Base-by-base conservation (phyloP, 768 basidiomycete species). In the Boletellus emodensis region DNA sequence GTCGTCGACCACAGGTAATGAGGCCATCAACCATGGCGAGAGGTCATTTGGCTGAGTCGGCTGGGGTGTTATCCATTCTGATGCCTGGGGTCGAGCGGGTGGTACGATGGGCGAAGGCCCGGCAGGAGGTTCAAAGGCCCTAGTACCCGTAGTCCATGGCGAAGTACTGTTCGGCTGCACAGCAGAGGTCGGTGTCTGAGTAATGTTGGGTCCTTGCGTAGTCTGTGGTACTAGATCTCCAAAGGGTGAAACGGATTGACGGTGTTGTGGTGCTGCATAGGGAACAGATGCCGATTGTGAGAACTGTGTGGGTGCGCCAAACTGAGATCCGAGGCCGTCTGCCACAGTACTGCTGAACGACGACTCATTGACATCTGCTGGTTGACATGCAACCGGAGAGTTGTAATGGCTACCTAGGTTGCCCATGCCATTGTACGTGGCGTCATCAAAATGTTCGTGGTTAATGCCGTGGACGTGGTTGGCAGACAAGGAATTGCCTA, bases 21-120 rank as follows among this genome's bases (percentile, higher is more conserved):
- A 77, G 11, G 79, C 71, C 44, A 70, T 64, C 41, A 74, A 62
- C 84, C 85, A 85, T 4, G 82, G 76, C 2, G 83, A 80, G 43
- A 76, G 71, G 14, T 83, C 77, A 30, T 54, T 46, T 47, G 59
- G 48, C 12, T 55, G 53, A 13, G 45, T n/a, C 1, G 53, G 44
- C 51, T 65, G 63, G 33, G 63, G 45, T 44, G 60, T 36, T 33
- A 59, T 67, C 80, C 79, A 75, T 34, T 73, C 73, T 3, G 71
- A 65, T 22, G 57, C 49, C 41, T 63, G 60, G 15, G 60, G 42
- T 41, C 49, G 58, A 46, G 63, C 49, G 17, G 65, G 58, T 32
- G 58, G 56, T 48, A 49, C 46, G 12, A 57, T 45, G 2, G 69
- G 67, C 13, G 59, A 57, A 43, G 57, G 38, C 18, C 28, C 39